Base-by-base conservation (phyloP, 1,284 basidiomycete genomes). In the Pholiota adiposa region DNA sequence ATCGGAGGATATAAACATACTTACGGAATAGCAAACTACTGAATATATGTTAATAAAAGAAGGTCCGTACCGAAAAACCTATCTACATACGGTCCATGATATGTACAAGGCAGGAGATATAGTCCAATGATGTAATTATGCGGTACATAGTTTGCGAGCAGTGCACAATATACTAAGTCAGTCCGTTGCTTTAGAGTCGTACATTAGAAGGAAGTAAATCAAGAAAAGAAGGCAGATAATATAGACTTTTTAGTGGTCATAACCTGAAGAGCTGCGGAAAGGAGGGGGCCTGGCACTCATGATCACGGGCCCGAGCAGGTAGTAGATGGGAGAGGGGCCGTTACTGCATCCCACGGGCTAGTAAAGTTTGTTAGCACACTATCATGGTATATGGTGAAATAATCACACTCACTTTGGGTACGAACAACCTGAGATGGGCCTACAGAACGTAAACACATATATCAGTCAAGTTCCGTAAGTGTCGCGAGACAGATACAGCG, bases 371-470 rank as follows among this genome's bases (percentile, higher is more conserved):
- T 40, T 23, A 63, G 51, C 50, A 60, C 51, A 34, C 19, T 25
- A 23, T 31, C 46, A 56, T 36, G 48, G 58, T 23, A 51, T 44
- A 33, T 49, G 53, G 49, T 54, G 54, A 60, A 55, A 56, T 60
- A 62, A 43, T 61, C 49, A 27, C 51, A 51, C 79, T 72, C 63
- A 83, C 83, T 79, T 69, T 14, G 77, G 77, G 66, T 81, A 79
- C 53, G 69, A 63, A 62, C 79, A 80, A 16, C 78, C 78, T 54
- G 69, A 65, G 25, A 79, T 71, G 21, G 78, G 73, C 21, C 79
- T 79, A 57, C 12, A 58, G 18, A 43, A 51, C 48, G 33, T 59
- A 29, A 61, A 58, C 27, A 51, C 51, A 56, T 51, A 58, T 25
- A 44, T 53, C 36, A 58, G 48, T n/a, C 36, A 18, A 33, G 29